Base-by-base conservation (phyloP, 108 stramenopile species). In the Pseudonitzschia multiseries region DNA sequence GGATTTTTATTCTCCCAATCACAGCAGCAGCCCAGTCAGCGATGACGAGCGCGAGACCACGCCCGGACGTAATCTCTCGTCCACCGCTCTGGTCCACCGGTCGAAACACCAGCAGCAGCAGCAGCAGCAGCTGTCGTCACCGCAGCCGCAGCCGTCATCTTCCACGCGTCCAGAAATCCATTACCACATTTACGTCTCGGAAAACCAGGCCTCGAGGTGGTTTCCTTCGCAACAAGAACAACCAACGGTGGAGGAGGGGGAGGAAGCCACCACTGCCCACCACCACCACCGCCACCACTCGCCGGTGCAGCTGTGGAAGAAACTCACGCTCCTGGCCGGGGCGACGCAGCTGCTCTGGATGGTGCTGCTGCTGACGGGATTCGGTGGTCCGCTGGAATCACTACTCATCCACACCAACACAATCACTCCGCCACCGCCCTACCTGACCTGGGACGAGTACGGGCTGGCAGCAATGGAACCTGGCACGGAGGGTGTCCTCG, bases 131-230 rank as follows among this genome's bases (percentile, higher is more conserved):
- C n/a, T n/a, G n/a, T n/a, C n/a, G n/a, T n/a, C n/a, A n/a, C n/a
- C n/a, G n/a, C n/a, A n/a, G n/a, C n/a, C n/a, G n/a, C 36, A 53
- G 59, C 59, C 3, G 24, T 31, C 59, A 9, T 60, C 31, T 26
- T 32, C 27, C 29, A 24, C 15, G 14, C 10, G 33, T 41, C 24
- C 41, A 3, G 64, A 65, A 65, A 36, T 65, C 17, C 64, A 65
- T 65, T 65, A 65, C 40, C 64, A 65, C 31, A 65, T 65, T 42
- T 65, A 65, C 24, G 24, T 65, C 3, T 44, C 64, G 4, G 64
- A 65, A 46, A 0, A 26, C 18, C 64, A 65, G 40, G 36, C 64
- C 20, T 15, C 64, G 17, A 26, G 64, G 17, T 65, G 64, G 64
- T 44, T 65, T 59, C 15, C 21, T 1, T 28, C 26, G 4, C 10